These are phyloP conservation scores for Bacterosira constricta DNA, from an alignment of 108 stramenopile species.

Conservation along the genomic window DNA sequence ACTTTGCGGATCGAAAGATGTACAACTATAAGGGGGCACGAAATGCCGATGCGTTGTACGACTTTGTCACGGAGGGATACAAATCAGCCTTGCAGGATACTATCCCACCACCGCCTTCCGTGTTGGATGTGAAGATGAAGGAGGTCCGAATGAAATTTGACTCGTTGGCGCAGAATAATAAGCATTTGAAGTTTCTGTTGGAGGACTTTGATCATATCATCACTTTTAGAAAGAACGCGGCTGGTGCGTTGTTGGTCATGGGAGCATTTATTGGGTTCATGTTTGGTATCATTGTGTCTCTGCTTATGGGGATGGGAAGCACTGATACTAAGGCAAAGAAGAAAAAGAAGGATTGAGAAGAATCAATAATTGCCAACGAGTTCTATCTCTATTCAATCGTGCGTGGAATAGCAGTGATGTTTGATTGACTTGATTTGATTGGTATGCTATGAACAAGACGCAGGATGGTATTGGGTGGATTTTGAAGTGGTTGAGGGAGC, in stretches of 20 bases:
- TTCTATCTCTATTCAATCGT: background rate
- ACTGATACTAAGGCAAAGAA: conserved; percentile 20
- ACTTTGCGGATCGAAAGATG: conserved; percentile 60
- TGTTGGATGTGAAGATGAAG: conserved; percentile 42
- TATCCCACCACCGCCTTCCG: conserved; percentile 36
- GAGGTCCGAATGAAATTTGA: conserved; percentile 36
- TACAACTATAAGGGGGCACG: conserved; percentile 54
- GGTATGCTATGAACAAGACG: background rate
- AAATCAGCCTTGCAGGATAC: conserved; percentile 24
- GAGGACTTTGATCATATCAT: conserved; percentile 64
- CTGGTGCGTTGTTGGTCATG: conserved; percentile 42
- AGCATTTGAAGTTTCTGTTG: conserved; percentile 41
- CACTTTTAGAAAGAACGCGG: conserved; percentile 58
- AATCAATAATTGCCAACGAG: background rate
- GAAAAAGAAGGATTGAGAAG: conserved; percentile 37
- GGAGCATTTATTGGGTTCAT: conserved; percentile 49
- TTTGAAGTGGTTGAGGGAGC: too few species aligned
- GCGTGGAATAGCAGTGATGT: background rate
- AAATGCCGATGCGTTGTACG: conserved; percentile 38
- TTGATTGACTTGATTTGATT: too few species aligned
- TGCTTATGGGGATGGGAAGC: conserved; percentile 5
- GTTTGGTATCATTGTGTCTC: conserved; percentile 15
- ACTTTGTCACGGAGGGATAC: conserved; percentile 50
- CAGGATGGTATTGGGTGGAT: too few species aligned
- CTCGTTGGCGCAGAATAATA: conserved; percentile 24